Evolutionary conservation across 2,329 filamentous ascomycete genomes (phyloP).

Genomic region (Botryosphaeria dothidea): DNA sequence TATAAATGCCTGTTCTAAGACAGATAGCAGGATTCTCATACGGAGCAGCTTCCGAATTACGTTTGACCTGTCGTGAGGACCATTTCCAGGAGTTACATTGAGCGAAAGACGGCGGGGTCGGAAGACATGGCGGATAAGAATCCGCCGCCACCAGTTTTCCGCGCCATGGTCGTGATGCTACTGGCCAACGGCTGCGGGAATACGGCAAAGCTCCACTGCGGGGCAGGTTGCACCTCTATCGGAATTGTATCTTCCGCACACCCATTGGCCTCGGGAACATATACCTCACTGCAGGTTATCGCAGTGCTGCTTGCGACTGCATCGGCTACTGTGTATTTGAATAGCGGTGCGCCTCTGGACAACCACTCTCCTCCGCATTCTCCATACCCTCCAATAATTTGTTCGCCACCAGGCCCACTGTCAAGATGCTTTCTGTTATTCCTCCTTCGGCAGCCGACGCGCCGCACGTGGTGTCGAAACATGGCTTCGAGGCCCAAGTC

Average conservation of each 20-base stretch:
- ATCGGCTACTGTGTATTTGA: not conserved
- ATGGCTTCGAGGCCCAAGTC: not conserved
- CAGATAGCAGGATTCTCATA: too few relatives aligned
- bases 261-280: not conserved
- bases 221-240: not conserved
- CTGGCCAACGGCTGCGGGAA: not conserved
- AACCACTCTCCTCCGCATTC: not conserved
- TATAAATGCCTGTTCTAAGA: too few relatives aligned
- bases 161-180: not conserved
- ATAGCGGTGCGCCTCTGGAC: not conserved
- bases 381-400: not conserved
- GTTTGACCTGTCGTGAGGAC: not conserved
- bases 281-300: not conserved
- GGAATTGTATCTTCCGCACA: not conserved
- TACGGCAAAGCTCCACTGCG: not conserved
- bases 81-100: not conserved
- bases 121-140: slow-evolving; percentile 1
- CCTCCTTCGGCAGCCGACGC: not conserved
- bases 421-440: slow-evolving; percentile 2
- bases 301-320: not conserved
- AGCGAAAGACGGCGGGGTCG: not conserved
- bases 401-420: not conserved
- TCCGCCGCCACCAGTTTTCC: not conserved
- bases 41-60: not conserved
- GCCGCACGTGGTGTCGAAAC: not conserved